A percentile compares a stretch with the other conserved stretches of the same genome.
phyloP scores from a whole-genome alignment of 345 rosid genomes.

The Eucalyptus sp. region DNA sequence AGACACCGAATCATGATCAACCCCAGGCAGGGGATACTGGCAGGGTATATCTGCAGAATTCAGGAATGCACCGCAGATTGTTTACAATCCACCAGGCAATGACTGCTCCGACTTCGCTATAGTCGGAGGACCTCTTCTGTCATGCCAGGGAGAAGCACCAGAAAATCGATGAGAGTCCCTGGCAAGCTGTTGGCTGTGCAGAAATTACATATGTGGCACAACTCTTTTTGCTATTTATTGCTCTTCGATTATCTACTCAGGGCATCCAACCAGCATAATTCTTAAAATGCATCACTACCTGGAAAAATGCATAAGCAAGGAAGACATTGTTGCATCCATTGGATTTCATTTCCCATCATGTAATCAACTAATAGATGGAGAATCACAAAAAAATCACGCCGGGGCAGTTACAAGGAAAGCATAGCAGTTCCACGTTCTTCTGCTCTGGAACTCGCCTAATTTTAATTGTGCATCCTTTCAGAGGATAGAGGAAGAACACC shows the following conservation, averaged over 20 bases:
- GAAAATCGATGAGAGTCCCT: not conserved
- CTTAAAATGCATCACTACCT: not conserved
- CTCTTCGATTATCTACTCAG: not conserved
- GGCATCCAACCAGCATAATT: not conserved
- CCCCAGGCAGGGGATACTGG: not conserved
- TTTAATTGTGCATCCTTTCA: not conserved
- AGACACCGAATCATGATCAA: slow-evolving; percentile 4
- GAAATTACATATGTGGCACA: not conserved
- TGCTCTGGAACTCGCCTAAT: not conserved
- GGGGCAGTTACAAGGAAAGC: not conserved
- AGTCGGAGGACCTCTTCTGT: not conserved
- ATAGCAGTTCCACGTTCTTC: not conserved
- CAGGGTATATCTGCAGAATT: not conserved
- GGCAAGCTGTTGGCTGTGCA: not conserved
- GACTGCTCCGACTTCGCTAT: not conserved
- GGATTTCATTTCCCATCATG: not conserved
- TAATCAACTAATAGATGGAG: not conserved
- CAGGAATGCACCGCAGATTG: not conserved
- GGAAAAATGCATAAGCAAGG: not conserved
- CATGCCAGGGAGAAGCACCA: not conserved
- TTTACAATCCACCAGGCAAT: not conserved
- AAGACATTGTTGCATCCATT: not conserved
- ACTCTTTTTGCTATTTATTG: not conserved
- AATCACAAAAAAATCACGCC: not conserved
- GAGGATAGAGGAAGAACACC: not conserved